Percentiles rank a stretch among this genome's conserved stretches.
Conservation (phyloP, 2,329 filamentous ascomycete species). For the Aaosphaeria pasadenensis region DNA sequence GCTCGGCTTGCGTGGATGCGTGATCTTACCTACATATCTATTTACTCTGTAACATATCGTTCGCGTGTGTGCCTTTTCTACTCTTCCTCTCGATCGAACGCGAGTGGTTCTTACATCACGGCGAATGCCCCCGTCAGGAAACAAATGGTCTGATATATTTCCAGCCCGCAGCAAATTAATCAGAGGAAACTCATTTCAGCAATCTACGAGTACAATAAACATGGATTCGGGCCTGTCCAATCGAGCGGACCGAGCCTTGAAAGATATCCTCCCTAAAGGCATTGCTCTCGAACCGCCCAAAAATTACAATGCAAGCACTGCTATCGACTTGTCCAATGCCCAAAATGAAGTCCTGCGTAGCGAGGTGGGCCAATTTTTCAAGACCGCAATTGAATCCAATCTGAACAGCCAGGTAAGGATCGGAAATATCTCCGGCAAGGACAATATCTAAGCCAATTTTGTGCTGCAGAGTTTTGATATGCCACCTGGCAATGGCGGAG, state of each 20-base stretch:
- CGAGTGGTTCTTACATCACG: too few species aligned
- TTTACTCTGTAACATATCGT: too few species aligned
- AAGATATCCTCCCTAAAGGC: conserved; percentile 10
- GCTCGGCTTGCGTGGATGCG: too few species aligned
- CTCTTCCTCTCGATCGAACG: too few species aligned
- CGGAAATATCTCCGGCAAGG: background rate
- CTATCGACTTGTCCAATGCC: conserved; percentile 22
- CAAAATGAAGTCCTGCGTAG: conserved; percentile 25
- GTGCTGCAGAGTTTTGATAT: conserved; percentile 16
- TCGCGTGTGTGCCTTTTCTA: too few species aligned
- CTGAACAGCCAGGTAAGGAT: conserved; percentile 13
- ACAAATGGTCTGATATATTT: too few species aligned
- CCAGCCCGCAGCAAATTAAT: too few species aligned
- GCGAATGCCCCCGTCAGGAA: too few species aligned
- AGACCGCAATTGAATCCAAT: conserved; percentile 20
- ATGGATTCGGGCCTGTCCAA: conserved; percentile 27
- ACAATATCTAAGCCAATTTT: background rate
- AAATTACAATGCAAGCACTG: conserved; percentile 8
- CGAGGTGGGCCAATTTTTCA: conserved; percentile 26
- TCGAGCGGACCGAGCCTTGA: conserved; percentile 16
- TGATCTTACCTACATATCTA: too few species aligned
- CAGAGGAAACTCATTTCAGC: too few species aligned
- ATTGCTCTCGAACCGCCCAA: conserved; percentile 7
- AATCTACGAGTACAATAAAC: background rate
- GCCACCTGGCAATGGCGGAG: conserved; percentile 14